These are phyloP conservation scores for Aspergillus sp. DNA, from an alignment of 2,329 filamentous ascomycete genomes.

Conservation along the genomic window DNA sequence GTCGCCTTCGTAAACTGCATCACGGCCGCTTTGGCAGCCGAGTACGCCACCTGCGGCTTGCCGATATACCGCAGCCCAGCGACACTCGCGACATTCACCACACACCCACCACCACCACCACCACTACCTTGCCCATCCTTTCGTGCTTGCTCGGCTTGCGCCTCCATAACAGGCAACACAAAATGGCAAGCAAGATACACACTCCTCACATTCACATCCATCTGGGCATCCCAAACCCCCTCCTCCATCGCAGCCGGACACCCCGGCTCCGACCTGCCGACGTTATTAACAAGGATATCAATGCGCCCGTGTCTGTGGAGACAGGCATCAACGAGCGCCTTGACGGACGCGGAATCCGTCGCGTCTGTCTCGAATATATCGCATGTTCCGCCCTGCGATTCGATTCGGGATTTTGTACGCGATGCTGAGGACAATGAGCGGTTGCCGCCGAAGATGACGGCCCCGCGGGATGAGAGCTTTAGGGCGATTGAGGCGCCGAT, in stretches of 20 bases:
- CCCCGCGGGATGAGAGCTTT: slow-evolving; percentile 51
- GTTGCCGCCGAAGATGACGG: slow-evolving; percentile 53
- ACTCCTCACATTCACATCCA: slow-evolving; percentile 57
- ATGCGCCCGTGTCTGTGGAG: slow-evolving; percentile 55
- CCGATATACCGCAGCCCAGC: slow-evolving; percentile 46
- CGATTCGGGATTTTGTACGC: background rate
- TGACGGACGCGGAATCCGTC: slow-evolving; percentile 54
- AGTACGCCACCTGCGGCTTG: slow-evolving; percentile 52
- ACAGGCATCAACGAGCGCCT: slow-evolving; percentile 53
- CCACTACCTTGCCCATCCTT: too few relatives aligned
- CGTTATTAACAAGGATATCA: slow-evolving; percentile 62
- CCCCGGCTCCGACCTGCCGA: slow-evolving; percentile 57
- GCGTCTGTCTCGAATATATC: slow-evolving; percentile 52
- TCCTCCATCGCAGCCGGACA: slow-evolving; percentile 51
- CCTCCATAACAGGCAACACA: slow-evolving; percentile 25
- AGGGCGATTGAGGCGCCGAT: slow-evolving; percentile 53
- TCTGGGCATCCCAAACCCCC: slow-evolving; percentile 53
- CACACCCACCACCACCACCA: slow-evolving; percentile 30
- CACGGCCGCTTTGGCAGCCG: slow-evolving; percentile 52
- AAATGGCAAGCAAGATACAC: slow-evolving; percentile 54
- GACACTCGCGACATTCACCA: slow-evolving; percentile 54
- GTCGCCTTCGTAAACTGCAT: slow-evolving; percentile 53
- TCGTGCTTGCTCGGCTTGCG: slow-evolving; percentile 8
- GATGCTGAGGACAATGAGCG: slow-evolving; percentile 36
- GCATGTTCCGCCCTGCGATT: slow-evolving; percentile 29